A percentile compares a stretch with the other conserved stretches of the same genome.
Evolutionary conservation across 1,139 yeast genomes (phyloP).

Genomic region (Barnettozyma hawaiiensis): DNA sequence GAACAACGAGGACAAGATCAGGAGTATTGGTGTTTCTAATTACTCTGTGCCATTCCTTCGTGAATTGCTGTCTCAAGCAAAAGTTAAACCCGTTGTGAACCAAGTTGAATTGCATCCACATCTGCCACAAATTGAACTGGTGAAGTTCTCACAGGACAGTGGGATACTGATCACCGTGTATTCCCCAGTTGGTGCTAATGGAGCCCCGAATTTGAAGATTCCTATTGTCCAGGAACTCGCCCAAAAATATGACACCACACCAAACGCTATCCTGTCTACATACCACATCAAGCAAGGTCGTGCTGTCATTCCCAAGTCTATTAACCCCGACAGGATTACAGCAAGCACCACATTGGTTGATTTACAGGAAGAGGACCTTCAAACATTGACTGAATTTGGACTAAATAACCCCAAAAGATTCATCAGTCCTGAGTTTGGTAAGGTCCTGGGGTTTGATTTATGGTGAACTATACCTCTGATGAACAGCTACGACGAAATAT

Average conservation of each 20-base stretch:
- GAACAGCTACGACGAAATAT: background rate
- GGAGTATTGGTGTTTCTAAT: slow-evolving; percentile 58
- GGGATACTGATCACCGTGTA: slow-evolving; percentile 48
- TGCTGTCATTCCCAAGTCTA: slow-evolving; percentile 50
- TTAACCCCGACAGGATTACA: slow-evolving; percentile 31
- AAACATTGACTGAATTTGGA: slow-evolving; percentile 39
- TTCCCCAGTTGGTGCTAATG: slow-evolving; percentile 53
- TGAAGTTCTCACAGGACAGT: slow-evolving; percentile 37
- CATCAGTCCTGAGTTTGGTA: slow-evolving; percentile 26
- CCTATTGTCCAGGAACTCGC: slow-evolving; percentile 39
- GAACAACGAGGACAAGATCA: slow-evolving; percentile 35
- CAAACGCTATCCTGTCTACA: slow-evolving; percentile 45
- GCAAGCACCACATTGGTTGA: slow-evolving; percentile 32
- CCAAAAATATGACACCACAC: slow-evolving; percentile 38
- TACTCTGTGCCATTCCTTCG: slow-evolving; percentile 43
- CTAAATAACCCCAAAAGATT: slow-evolving; percentile 36
- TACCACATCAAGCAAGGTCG: slow-evolving; percentile 50
- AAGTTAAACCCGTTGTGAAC: slow-evolving; percentile 44
- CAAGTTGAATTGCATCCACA: slow-evolving; percentile 58
- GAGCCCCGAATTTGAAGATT: slow-evolving; percentile 45
- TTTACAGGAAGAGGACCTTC: slow-evolving; percentile 40
- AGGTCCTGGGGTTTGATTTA: slow-evolving; percentile 10
- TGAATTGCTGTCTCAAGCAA: slow-evolving; percentile 39
- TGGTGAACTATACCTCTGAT: slow-evolving; percentile 9
- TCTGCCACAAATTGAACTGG: slow-evolving; percentile 46